Conservation (phyloP, 148 eudicot species). For the Spergularia marina region DNA sequence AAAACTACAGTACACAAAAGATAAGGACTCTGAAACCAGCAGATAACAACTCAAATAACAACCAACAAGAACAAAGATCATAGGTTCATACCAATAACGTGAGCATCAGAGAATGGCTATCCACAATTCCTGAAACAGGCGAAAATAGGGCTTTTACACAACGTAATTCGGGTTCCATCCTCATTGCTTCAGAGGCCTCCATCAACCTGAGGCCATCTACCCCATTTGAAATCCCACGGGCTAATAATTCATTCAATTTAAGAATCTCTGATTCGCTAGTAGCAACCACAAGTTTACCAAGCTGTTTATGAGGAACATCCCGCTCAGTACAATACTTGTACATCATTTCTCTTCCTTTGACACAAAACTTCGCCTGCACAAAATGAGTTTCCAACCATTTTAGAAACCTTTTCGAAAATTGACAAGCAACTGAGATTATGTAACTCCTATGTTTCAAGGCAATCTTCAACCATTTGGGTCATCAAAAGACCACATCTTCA, state of each 20-base stretch:
- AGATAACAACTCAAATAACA: not conserved
- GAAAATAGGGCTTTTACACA: slow-evolving; percentile 77
- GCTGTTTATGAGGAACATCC: slow-evolving; percentile 72
- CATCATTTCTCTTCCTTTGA: slow-evolving; percentile 76
- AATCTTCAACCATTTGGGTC: not conserved
- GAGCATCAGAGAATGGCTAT: slow-evolving; percentile 79
- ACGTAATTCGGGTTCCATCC: slow-evolving; percentile 71
- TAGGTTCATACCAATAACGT: slow-evolving; percentile 58
- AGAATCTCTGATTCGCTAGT: slow-evolving; percentile 70
- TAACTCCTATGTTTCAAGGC: not conserved
- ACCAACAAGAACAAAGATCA: slow-evolving; percentile 11
- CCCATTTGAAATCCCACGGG: slow-evolving; percentile 70
- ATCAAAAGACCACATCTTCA: too few relatives aligned
- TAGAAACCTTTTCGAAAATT: not conserved
- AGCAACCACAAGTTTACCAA: slow-evolving; percentile 88
- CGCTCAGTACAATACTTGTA: slow-evolving; percentile 69
- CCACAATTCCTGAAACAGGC: slow-evolving; percentile 81
- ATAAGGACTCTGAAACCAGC: not conserved
- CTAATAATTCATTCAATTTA: slow-evolving; percentile 56
- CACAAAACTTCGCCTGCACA: slow-evolving; percentile 69
- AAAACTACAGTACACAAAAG: slow-evolving; percentile 6
- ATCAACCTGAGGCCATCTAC: slow-evolving; percentile 70
- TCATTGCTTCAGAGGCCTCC: slow-evolving; percentile 73
- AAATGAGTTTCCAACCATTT: not conserved
- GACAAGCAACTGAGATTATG: not conserved